phyloP scores from a whole-genome alignment of 2,329 filamentous ascomycete species.

The Colletotrichum acutatum region DNA sequence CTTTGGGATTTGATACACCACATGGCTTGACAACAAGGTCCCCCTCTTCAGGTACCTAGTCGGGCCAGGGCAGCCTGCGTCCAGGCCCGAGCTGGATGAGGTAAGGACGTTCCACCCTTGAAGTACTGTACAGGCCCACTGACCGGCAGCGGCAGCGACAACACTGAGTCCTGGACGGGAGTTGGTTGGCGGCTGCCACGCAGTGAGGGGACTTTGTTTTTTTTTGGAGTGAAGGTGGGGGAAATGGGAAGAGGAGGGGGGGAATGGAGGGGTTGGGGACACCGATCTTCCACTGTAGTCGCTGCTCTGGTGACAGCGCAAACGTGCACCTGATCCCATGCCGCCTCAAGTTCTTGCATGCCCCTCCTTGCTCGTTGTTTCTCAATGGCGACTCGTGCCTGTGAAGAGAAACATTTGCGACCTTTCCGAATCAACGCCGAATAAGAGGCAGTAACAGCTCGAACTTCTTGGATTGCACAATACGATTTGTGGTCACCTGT shows the following conservation, averaged over 20 bases:
- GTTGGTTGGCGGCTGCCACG: neutral
- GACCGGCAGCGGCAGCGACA: neutral
- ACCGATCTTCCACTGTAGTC: neutral
- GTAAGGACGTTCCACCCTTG: neutral
- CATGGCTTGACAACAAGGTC: conserved; percentile 29
- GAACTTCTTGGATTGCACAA: neutral
- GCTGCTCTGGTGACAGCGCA: neutral
- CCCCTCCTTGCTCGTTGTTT: neutral
- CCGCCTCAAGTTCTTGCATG: neutral
- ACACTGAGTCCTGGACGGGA: neutral
- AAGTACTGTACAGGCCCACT: neutral
- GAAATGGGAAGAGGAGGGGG: too few relatives aligned
- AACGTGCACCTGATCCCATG: neutral
- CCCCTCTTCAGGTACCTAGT: neutral
- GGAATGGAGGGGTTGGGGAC: too few relatives aligned
- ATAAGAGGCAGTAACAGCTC: too few relatives aligned
- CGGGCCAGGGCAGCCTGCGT: neutral
- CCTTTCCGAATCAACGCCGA: too few relatives aligned
- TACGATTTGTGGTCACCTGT: neutral
- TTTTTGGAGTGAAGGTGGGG: too few relatives aligned
- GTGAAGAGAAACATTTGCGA: neutral
- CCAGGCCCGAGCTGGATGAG: neutral
- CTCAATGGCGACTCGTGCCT: neutral
- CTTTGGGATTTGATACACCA: conserved; percentile 19
- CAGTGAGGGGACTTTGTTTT: neutral